Percentiles rank a stretch among this genome's conserved stretches.
These are phyloP conservation scores for Rostrohypoxylon terebratum DNA, from an alignment of 495 filamentous ascomycete genomes.

Conservation along the genomic window DNA sequence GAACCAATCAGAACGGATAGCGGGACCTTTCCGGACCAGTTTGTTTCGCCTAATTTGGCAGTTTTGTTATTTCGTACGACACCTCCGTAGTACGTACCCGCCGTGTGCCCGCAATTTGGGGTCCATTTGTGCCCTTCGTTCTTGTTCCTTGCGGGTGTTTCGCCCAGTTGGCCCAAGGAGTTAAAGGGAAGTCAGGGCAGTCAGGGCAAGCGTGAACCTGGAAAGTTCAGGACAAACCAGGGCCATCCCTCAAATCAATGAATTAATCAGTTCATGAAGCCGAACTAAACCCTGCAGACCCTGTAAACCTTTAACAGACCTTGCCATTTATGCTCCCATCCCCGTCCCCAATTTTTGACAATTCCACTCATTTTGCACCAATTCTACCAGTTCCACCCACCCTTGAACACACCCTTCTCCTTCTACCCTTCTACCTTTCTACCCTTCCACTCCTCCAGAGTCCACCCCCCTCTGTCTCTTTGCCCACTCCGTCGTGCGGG, in stretches of 20 bases:
- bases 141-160: slow-evolving; percentile 39
- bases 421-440: slow-evolving; percentile 13
- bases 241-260: slow-evolving; percentile 44
- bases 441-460: slow-evolving; percentile 5
- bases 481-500: slow-evolving; percentile 31
- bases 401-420: background rate
- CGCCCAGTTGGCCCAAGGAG: slow-evolving; percentile 34
- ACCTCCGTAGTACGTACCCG: slow-evolving; percentile 28
- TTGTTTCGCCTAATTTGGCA: slow-evolving; percentile 44
- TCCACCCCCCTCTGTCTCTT: slow-evolving; percentile 28
- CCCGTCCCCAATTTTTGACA: background rate
- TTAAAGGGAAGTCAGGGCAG: background rate
- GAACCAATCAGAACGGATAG: slow-evolving; percentile 25
- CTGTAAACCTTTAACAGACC: background rate
- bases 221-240: slow-evolving; percentile 3
- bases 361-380: background rate
- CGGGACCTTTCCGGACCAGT: slow-evolving; percentile 27
- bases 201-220: background rate
- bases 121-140: slow-evolving; percentile 17
- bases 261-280: slow-evolving; percentile 46
- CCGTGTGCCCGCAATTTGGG: slow-evolving; percentile 24
- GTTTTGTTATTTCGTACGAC: slow-evolving; percentile 36
- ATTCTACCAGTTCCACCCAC: background rate
- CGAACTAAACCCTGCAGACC: slow-evolving; percentile 37
- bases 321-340: slow-evolving; percentile 25